A percentile compares a stretch with the other conserved stretches of the same genome.
phyloP scores from a whole-genome alignment of 441 rosid genomes.

The Pelargonium cotyledonis region DNA sequence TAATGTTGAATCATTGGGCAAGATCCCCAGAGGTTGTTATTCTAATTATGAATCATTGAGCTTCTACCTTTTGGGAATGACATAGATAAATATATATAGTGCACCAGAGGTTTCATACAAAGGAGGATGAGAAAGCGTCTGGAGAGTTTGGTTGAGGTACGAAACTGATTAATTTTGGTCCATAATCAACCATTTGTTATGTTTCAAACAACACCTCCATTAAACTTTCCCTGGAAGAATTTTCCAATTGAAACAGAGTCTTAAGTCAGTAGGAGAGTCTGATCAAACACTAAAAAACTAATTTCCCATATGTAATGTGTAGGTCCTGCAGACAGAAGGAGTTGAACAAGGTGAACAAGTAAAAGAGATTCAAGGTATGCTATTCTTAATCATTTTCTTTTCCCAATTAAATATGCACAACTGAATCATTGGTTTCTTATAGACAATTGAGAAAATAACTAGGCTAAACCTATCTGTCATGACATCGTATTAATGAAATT shows the following conservation, averaged over 20 bases:
- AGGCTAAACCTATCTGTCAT: slow-evolving; percentile 1
- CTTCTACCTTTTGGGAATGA: slow-evolving; percentile 17
- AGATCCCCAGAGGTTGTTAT: neutral
- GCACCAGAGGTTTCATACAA: slow-evolving; percentile 75
- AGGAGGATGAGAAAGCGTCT: slow-evolving; percentile 71
- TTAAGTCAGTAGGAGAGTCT: slow-evolving; percentile 1
- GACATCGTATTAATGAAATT: neutral
- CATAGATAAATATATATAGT: slow-evolving; percentile 28
- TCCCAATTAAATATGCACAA: neutral
- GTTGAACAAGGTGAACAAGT: slow-evolving; percentile 31
- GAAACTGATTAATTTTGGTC: slow-evolving; percentile 12
- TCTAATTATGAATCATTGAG: slow-evolving; percentile 8
- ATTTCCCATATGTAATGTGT: slow-evolving; percentile 24
- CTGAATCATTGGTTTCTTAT: slow-evolving; percentile 9
- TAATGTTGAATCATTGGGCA: no score
- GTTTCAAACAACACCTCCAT: neutral
- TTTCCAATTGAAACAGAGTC: neutral
- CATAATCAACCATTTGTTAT: neutral
- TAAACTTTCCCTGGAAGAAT: slow-evolving; percentile 10
- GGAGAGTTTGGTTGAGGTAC: slow-evolving; percentile 73
- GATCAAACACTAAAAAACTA: slow-evolving; percentile 10
- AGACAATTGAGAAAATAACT: neutral
- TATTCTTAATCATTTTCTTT: neutral
- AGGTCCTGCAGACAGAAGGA: slow-evolving; percentile 45
- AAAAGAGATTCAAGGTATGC: slow-evolving; percentile 35